Base-by-base conservation (phyloP, 2,329 filamentous ascomycete genomes). In the Cordyceps tenuipes region DNA sequence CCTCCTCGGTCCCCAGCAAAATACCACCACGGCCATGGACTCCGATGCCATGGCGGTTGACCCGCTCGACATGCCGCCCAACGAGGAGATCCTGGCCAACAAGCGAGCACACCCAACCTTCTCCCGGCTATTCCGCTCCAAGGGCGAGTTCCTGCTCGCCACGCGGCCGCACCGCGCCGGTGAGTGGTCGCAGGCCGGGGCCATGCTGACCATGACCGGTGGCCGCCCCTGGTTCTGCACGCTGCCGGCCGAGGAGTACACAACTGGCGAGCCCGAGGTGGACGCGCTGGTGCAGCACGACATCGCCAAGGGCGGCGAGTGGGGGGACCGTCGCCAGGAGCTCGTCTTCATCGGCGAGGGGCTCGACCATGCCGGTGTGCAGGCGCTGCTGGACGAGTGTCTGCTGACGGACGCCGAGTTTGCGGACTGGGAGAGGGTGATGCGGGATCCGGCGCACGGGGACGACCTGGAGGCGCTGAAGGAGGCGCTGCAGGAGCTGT, bases 261-360 rank as follows among this genome's bases (percentile, higher is more conserved):
- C 62, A 2, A 80, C 80, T 0, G 73, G 79, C 53, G 74, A 82
- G 57, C 68, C 71, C 0, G 70, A 76, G n/a, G 76, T 80, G 0
- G 75, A 82, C 39, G 73, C 73, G 7, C 77, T 81, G 0, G 76
- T 82, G 13, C 66, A 72, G 47, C 75, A 80, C 59, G 79, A 82
- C 64, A 77, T 82, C 23, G 67, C 73, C 7, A 78, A 79, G 29
- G 79, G 80, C 5, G 82, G 81, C 0, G 77, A 82, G 61, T 90
- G 86, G 85, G 87, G 85, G 0, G 87, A 90, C 64, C 77, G 87
- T 1, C 76, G 87, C 2, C 87, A 90, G 68, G 87, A 90, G 69
- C 69, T 90, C 7, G 87, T 90, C 3, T 88, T 90, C 62, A 90
- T 91, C 61, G 87, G 87, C 0, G 85, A 89, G 69, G 77, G 78